These are phyloP conservation scores for Tubosaeta sp. DNA, from an alignment of 768 basidiomycete genomes.

Conservation along the genomic window DNA sequence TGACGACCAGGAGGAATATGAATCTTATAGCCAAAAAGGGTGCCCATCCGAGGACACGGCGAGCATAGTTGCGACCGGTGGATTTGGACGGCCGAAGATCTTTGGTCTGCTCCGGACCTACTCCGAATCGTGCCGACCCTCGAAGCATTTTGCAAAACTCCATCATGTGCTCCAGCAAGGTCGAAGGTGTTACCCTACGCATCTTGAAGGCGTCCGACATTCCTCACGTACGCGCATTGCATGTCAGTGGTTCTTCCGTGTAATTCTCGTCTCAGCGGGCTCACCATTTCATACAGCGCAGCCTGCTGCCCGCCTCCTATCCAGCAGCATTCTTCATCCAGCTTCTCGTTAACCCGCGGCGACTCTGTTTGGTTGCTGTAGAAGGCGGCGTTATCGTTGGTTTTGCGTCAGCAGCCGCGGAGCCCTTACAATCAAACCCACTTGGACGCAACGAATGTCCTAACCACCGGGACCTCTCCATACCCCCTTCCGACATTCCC, in stretches of 20 bases:
- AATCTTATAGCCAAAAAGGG: too few species aligned
- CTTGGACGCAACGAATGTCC: neutral
- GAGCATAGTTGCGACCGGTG: neutral
- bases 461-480: constrained; percentile 2
- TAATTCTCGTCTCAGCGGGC: constrained; percentile 2
- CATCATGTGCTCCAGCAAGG: constrained; percentile 9
- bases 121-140: constrained; percentile 20
- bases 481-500: constrained; percentile 6
- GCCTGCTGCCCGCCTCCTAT: constrained; percentile 25
- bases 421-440: neutral
- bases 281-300: constrained; percentile 10
- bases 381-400: constrained; percentile 20
- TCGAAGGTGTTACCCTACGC: constrained; percentile 17
- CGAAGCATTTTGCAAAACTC: neutral
- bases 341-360: constrained; percentile 27
- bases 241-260: constrained; percentile 13
- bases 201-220: constrained; percentile 29
- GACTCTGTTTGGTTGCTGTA: constrained; percentile 28
- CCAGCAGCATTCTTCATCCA: constrained; percentile 31
- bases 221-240: constrained; percentile 23
- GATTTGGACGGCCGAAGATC: neutral
- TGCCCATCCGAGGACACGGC: neutral
- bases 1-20: too few species aligned
- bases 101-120: neutral
- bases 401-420: constrained; percentile 27